These are phyloP conservation scores for Ophiosphaerella narmari DNA, from an alignment of 2,329 filamentous ascomycete species.

Conservation along the genomic window DNA sequence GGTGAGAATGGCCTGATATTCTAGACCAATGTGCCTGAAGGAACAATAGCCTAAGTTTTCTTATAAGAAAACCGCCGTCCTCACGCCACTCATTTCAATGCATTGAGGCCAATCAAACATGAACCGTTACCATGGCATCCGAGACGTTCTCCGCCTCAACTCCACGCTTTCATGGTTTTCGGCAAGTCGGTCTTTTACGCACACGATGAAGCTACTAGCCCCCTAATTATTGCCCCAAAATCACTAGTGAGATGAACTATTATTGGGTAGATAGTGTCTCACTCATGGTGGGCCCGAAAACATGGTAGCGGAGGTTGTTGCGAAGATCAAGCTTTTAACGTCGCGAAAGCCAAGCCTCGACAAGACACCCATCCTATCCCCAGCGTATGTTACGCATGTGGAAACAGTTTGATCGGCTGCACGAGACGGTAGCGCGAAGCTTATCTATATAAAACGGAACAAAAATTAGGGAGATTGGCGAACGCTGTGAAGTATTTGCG, in stretches of 20 bases:
- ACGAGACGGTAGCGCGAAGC: too few species aligned
- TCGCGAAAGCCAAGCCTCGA: slow-evolving; percentile 22
- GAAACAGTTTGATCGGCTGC: too few species aligned
- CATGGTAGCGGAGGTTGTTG: neutral
- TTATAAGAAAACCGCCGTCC: too few species aligned
- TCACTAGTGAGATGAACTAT: neutral
- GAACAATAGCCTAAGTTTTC: neutral
- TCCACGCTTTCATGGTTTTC: too few species aligned
- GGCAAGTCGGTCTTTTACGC: too few species aligned
- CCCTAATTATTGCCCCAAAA: too few species aligned
- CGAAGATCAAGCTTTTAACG: slow-evolving; percentile 24
- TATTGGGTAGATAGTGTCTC: neutral
- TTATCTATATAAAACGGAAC: too few species aligned
- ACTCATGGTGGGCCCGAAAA: neutral
- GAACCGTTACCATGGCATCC: neutral
- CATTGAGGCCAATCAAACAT: neutral
- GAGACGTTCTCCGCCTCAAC: neutral
- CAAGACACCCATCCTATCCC: neutral
- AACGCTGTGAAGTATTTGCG: too few species aligned
- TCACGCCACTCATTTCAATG: too few species aligned
- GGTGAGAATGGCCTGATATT: slow-evolving; percentile 4
- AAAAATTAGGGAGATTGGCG: too few species aligned
- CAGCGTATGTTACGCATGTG: too few species aligned
- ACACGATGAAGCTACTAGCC: too few species aligned
- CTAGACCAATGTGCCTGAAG: neutral